phyloP scores from a whole-genome alignment of 2,329 filamentous ascomycete genomes.

The Aspergillus sp. region DNA sequence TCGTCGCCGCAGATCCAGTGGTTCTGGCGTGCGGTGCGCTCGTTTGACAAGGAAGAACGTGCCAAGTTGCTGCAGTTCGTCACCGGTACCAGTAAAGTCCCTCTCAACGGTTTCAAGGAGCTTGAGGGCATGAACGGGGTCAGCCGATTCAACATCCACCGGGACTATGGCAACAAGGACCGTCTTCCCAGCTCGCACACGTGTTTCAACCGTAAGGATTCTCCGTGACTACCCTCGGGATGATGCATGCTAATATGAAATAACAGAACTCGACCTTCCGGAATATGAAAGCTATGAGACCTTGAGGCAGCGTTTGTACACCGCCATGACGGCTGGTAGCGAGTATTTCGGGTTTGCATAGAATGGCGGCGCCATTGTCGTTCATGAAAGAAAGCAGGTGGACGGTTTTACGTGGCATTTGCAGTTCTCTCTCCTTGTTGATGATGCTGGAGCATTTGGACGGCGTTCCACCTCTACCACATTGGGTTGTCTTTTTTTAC shows the following conservation, averaged over 20 bases:
- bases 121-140: constrained; percentile 99
- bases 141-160: constrained; percentile 97
- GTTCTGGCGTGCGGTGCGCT: constrained; percentile 98
- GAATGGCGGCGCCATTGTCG: constrained; percentile 22
- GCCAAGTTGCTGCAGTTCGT: constrained; percentile 97
- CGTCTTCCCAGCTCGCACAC: constrained; percentile 94
- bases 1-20: constrained; percentile 97
- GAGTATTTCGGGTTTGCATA: constrained; percentile 98
- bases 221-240: neutral
- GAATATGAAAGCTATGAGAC: constrained; percentile 97
- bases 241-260: constrained; percentile 33
- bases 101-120: constrained; percentile 97
- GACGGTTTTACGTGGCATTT: constrained; percentile 12
- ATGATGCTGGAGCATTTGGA: constrained; percentile 32
- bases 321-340: constrained; percentile 95
- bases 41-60: constrained; percentile 97
- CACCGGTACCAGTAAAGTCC: constrained; percentile 96
- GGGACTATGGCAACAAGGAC: constrained; percentile 95
- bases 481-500: constrained; percentile 11
- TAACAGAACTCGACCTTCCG: constrained; percentile 87
- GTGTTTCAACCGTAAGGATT: constrained; percentile 93
- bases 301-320: constrained; percentile 83
- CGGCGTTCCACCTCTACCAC: constrained; percentile 28
- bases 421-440: constrained; percentile 12
- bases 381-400: constrained; percentile 4